Evolutionary conservation across 495 filamentous ascomycete species (phyloP), one percentile per base, ranked within the genome.

Genomic region (Mytilinidion resinicola): DNA sequence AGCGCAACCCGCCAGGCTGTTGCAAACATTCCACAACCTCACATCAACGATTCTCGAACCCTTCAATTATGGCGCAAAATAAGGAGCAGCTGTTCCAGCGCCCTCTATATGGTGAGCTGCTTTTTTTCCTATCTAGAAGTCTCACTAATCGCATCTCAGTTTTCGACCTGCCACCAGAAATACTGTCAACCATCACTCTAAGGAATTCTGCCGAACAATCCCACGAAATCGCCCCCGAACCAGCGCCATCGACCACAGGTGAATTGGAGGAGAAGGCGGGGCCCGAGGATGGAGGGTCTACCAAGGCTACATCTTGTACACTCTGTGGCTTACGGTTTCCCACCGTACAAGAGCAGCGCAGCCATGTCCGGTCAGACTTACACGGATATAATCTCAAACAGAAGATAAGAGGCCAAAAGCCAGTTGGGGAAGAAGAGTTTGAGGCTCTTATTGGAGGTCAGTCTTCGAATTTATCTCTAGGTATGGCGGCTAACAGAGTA

Each of bases 321-420:
- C 83, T 97, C 14, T 98, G 93, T 73, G 78, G 79, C 34, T 76
- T 89, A 15, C 74, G 78, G 0, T 93, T 89, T 64, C 62, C 72
- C 25, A 86, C 76, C 25, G 83, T 96, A 25, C 78, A 85, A 64
- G 91, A 96, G 51, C 95, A 98, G 64, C 82, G 88, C 44, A 78
- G 80, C 52, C 93, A 98, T 75, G 83, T 88, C 25, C 85, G 86
- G 53, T 95, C 91, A n/a, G 93, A 98, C 70, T 78, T 92, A 47
- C 93, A 98, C 72, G 80, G 86, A 54, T 97, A 96, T 72, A 98
- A 98, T 69, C 69, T 96, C 49, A 96, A 96, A 70, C 89, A 88
- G 67, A 92, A 88, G 74, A 72, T 96, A 36, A 79, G 85, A 53
- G 89, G 88, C 0, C 78, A 76, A 46, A 76, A 75, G 10, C 74